phyloP scores from a whole-genome alignment of 2,329 filamentous ascomycete genomes.

The Bipolaris zeicola region DNA sequence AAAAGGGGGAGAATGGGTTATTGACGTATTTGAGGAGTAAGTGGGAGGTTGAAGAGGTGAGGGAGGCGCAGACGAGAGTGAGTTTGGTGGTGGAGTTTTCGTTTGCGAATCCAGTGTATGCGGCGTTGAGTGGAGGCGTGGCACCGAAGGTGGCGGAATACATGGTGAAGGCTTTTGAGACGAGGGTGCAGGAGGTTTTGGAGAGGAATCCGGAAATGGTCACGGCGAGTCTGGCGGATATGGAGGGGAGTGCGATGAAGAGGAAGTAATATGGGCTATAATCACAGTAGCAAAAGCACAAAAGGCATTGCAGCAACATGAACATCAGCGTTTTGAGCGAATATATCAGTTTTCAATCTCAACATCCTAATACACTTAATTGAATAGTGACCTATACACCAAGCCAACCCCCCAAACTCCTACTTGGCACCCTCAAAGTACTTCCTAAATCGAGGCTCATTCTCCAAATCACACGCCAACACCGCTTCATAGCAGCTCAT shows the following conservation, averaged over 20 bases:
- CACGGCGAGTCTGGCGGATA: slow-evolving; percentile 29
- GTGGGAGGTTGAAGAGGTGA: slow-evolving; percentile 65
- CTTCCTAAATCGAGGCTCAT: slow-evolving; percentile 13
- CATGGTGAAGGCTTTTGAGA: slow-evolving; percentile 95
- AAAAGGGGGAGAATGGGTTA: slow-evolving; percentile 45
- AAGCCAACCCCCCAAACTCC: neutral
- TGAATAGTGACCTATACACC: neutral
- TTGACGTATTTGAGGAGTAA: slow-evolving; percentile 72
- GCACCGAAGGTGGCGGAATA: slow-evolving; percentile 82
- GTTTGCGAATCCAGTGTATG: slow-evolving; percentile 89
- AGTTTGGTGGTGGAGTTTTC: slow-evolving; percentile 77
- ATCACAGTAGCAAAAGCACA: neutral
- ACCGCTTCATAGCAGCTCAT: slow-evolving; percentile 71
- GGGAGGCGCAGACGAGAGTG: slow-evolving; percentile 69
- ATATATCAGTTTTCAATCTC: neutral
- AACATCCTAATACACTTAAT: neutral
- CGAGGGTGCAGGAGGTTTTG: slow-evolving; percentile 68
- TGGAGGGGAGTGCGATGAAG: slow-evolving; percentile 36
- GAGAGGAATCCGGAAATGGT: slow-evolving; percentile 28
- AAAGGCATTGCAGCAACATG: too few species aligned
- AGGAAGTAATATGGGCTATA: slow-evolving; percentile 1
- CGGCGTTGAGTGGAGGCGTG: slow-evolving; percentile 77
- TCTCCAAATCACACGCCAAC: slow-evolving; percentile 13
- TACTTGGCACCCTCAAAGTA: slow-evolving; percentile 15
- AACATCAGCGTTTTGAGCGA: neutral